Evolutionary conservation across 139 green algal genomes (phyloP).

Genomic region (Chlorella sp.): DNA sequence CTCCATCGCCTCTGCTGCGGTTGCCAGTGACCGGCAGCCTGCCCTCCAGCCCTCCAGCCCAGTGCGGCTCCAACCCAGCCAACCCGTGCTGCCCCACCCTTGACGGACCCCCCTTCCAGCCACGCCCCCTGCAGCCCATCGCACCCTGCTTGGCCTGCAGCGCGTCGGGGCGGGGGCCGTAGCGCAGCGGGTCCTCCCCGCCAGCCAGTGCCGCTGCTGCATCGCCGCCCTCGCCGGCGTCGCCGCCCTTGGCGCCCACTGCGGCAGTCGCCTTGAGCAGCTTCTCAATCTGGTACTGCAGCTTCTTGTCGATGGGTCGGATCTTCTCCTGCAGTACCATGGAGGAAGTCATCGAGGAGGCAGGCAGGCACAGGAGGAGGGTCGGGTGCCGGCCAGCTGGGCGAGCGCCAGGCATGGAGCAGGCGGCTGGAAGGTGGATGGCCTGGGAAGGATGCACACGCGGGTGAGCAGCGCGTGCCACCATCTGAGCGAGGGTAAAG

Average conservation of each 20-base stretch:
- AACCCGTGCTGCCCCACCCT: too few species aligned
- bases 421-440: too few species aligned
- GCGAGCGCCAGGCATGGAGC: too few species aligned
- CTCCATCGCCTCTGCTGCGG: too few species aligned
- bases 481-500: too few species aligned
- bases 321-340: constrained; percentile 74
- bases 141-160: constrained; percentile 69
- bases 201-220: constrained; percentile 47
- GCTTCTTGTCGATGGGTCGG: constrained; percentile 94
- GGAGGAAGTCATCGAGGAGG: not conserved
- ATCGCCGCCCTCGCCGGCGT: constrained; percentile 41
- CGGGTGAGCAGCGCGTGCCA: not conserved
- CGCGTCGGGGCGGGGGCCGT: constrained; percentile 75
- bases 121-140: too few species aligned
- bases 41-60: too few species aligned
- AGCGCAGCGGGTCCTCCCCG: constrained; percentile 54
- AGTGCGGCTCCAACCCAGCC: too few species aligned
- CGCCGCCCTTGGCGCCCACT: not conserved
- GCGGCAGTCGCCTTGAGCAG: constrained; percentile 75
- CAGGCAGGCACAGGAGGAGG: not conserved
- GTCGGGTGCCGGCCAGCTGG: too few species aligned
- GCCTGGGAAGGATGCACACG: too few species aligned
- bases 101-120: too few species aligned
- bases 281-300: constrained; percentile 97
- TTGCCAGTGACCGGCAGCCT: too few species aligned